Evolutionary conservation across 2,329 filamentous ascomycete species (phyloP).

Genomic region (Cladophialophora bantiana): DNA sequence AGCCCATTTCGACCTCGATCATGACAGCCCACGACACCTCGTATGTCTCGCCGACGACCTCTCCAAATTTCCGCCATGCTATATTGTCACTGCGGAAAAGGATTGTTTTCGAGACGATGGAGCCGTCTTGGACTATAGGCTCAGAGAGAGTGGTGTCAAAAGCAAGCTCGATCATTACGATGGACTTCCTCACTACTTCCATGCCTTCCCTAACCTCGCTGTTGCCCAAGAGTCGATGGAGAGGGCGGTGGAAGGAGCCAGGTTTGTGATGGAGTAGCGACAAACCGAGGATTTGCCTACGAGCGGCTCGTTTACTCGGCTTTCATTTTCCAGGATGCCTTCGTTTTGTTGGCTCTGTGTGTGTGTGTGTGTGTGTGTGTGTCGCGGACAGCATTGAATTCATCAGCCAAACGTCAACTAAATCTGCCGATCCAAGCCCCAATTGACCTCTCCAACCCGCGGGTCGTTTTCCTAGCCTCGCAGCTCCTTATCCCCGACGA

Average conservation of each 20-base stretch:
- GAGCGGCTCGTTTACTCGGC: background rate
- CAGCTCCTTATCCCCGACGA: background rate
- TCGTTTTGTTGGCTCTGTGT: background rate
- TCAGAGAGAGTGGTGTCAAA: slow-evolving; percentile 54
- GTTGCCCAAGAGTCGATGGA: slow-evolving; percentile 35
- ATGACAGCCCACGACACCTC: slow-evolving; percentile 32
- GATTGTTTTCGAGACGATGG: slow-evolving; percentile 58
- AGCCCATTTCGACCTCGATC: slow-evolving; percentile 36
- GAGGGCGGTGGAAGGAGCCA: slow-evolving; percentile 32
- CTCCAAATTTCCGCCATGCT: slow-evolving; percentile 34
- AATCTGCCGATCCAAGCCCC: background rate
- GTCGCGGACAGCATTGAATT: background rate
- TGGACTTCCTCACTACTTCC: slow-evolving; percentile 52
- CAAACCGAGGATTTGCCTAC: background rate
- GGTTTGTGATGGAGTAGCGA: slow-evolving; percentile 31
- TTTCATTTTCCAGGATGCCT: background rate
- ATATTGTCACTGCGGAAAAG: slow-evolving; percentile 37
- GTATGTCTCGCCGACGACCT: slow-evolving; percentile 33
- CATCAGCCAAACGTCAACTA: background rate
- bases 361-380: background rate
- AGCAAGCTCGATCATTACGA: slow-evolving; percentile 55
- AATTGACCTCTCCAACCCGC: background rate
- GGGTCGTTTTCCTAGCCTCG: slow-evolving; percentile 17
- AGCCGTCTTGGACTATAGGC: slow-evolving; percentile 57
- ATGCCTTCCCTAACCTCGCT: slow-evolving; percentile 32